Evolutionary conservation across 768 basidiomycete species (phyloP).

Genomic region (Serendipita sp.): DNA sequence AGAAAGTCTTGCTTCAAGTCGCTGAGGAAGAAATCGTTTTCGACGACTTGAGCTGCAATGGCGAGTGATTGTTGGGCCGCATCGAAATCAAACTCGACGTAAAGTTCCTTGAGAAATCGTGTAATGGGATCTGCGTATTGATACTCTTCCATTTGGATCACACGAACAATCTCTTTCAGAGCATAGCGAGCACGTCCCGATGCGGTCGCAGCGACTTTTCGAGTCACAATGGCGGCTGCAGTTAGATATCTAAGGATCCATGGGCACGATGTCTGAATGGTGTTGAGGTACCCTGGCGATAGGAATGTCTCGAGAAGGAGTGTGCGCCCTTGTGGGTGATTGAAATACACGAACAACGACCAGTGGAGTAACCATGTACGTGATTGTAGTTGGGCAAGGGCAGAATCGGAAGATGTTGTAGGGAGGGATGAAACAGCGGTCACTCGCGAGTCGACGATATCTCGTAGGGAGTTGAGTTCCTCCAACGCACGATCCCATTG

Average conservation of each 20-base stretch:
- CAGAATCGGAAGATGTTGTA: slow-evolving; percentile 37
- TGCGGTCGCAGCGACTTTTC: slow-evolving; percentile 37
- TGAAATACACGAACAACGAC: slow-evolving; percentile 98
- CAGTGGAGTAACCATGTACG: slow-evolving; percentile 96
- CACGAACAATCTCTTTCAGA: slow-evolving; percentile 80
- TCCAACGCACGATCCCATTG: slow-evolving; percentile 91
- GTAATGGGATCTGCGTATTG: slow-evolving; percentile 93
- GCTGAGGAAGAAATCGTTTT: slow-evolving; percentile 85
- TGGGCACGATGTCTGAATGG: slow-evolving; percentile 88
- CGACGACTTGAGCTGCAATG: slow-evolving; percentile 65
- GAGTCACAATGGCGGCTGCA: slow-evolving; percentile 81
- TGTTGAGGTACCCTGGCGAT: slow-evolving; percentile 91
- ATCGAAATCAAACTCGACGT: slow-evolving; percentile 92
- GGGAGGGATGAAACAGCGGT: slow-evolving; percentile 21
- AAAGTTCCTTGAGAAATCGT: slow-evolving; percentile 82
- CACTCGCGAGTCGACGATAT: slow-evolving; percentile 67
- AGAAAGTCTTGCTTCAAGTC: slow-evolving; percentile 88
- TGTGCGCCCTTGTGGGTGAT: slow-evolving; percentile 81
- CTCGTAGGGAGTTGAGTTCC: slow-evolving; percentile 89
- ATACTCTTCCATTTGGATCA: slow-evolving; percentile 90
- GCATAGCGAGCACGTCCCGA: slow-evolving; percentile 69
- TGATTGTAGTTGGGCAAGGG: slow-evolving; percentile 77
- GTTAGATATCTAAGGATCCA: slow-evolving; percentile 93
- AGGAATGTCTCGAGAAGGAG: slow-evolving; percentile 94
- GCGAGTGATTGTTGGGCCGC: slow-evolving; percentile 74